These are phyloP conservation scores for Elongisporangium senticosum DNA, from an alignment of 352 stramenopile genomes.

Conservation along the genomic window DNA sequence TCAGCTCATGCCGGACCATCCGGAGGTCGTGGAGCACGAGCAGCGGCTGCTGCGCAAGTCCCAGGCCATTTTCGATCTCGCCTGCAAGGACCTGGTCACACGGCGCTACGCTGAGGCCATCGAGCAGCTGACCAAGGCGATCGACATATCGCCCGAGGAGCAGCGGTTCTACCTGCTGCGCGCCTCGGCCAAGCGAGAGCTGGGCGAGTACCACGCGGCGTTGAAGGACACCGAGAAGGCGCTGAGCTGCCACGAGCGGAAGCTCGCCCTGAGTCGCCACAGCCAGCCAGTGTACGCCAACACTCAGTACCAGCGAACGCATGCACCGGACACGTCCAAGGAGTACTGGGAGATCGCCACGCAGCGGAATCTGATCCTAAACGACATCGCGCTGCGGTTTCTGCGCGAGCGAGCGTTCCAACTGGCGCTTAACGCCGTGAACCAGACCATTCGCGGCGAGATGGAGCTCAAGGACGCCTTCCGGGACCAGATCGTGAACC, in stretches of 20 bases:
- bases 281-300: constrained; percentile 2
- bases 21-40: constrained; percentile 68
- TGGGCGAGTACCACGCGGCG: constrained; percentile 50
- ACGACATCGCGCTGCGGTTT: constrained; percentile 60
- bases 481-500: constrained; percentile 33
- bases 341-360: constrained; percentile 60
- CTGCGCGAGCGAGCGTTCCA: constrained; percentile 54
- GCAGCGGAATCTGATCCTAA: constrained; percentile 72
- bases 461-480: constrained; percentile 40
- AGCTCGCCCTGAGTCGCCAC: constrained; percentile 12
- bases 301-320: constrained; percentile 4
- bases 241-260: constrained; percentile 37
- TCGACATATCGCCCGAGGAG: constrained; percentile 64
- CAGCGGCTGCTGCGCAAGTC: constrained; percentile 61
- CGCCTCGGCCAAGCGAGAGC: constrained; percentile 56
- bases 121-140: constrained; percentile 54
- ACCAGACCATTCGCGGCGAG: constrained; percentile 65
- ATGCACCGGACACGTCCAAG: constrained; percentile 27
- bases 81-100: constrained; percentile 45
- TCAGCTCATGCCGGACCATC: constrained; percentile 48
- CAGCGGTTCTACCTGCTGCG: constrained; percentile 65
- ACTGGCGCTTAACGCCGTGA: constrained; percentile 73
- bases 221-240: constrained; percentile 60
- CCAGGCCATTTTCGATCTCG: constrained; percentile 63
- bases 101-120: constrained; percentile 50